phyloP scores from a whole-genome alignment of 2,329 filamentous ascomycete species.

The Phyllachora maydis region DNA sequence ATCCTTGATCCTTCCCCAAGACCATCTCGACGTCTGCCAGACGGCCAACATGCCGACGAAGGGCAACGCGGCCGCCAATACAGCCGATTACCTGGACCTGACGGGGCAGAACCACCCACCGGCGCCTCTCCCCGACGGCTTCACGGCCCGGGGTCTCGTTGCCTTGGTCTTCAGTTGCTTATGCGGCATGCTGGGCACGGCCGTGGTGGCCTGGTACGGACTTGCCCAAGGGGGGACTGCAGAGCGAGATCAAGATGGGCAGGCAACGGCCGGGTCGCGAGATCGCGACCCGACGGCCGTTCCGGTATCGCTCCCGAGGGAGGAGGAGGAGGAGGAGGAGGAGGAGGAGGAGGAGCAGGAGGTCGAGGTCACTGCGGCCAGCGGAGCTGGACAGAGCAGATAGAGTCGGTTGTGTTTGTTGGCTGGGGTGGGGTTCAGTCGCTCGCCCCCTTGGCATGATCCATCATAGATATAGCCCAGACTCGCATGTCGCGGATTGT shows the following conservation, averaged over 20 bases:
- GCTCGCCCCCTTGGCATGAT: too few species aligned
- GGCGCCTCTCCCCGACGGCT: conserved; percentile 1
- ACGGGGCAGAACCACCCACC: conserved; percentile 5
- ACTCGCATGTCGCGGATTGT: too few species aligned
- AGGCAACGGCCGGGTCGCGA: too few species aligned
- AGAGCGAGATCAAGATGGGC: too few species aligned
- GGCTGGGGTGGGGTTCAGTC: too few species aligned
- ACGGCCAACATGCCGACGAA: conserved; percentile 5
- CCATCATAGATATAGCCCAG: too few species aligned
- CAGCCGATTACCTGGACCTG: conserved; percentile 7
- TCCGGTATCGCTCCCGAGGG: too few species aligned
- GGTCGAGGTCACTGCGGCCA: background rate
- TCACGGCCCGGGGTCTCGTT: conserved; percentile 50
- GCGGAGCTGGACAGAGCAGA: too few species aligned
- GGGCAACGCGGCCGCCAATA: conserved; percentile 11
- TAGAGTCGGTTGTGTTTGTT: too few species aligned
- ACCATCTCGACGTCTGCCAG: conserved; percentile 36
- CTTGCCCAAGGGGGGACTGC: conserved; percentile 16
- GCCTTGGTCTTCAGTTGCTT: conserved; percentile 55
- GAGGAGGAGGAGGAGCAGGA: background rate
- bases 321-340: too few species aligned
- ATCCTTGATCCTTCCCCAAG: conserved; percentile 31
- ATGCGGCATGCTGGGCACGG: conserved; percentile 46
- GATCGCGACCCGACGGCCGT: too few species aligned
- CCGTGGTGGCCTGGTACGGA: conserved; percentile 47